phyloP scores from a whole-genome alignment of 1,139 yeast genomes.

The Yamadazyma trypodendri region DNA sequence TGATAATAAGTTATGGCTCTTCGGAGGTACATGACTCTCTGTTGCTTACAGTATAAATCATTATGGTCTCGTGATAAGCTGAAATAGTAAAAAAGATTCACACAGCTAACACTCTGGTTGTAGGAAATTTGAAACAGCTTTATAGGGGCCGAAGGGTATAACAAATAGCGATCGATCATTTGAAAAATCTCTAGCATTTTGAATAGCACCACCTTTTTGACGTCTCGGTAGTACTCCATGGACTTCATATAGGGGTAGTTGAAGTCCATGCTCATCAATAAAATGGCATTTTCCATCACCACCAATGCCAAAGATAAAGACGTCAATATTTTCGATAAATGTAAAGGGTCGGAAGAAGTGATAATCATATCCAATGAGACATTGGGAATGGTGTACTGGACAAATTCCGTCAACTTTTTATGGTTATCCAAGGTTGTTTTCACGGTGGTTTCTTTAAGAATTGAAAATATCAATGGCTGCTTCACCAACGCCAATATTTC shows the following conservation, averaged over 20 bases:
- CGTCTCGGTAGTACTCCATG: constrained; percentile 13
- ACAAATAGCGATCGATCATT: constrained; percentile 20
- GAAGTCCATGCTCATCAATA: constrained; percentile 24
- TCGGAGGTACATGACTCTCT: constrained; percentile 32
- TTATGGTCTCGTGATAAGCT: constrained; percentile 22
- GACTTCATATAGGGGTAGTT: constrained; percentile 18
- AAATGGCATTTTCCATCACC: constrained; percentile 30
- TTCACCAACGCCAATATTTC: constrained; percentile 23
- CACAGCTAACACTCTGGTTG: constrained; percentile 30
- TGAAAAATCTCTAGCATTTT: constrained; percentile 30
- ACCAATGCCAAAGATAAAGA: constrained; percentile 30
- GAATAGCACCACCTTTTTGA: constrained; percentile 18
- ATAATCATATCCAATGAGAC: constrained; percentile 18
- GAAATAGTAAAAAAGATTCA: constrained; percentile 38
- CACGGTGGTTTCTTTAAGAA: constrained; percentile 30
- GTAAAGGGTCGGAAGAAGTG: constrained; percentile 32
- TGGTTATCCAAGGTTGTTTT: constrained; percentile 27
- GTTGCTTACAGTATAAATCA: constrained; percentile 27
- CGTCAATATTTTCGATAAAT: constrained; percentile 28
- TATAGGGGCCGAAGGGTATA: constrained; percentile 13
- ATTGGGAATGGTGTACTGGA: constrained; percentile 21
- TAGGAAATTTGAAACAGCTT: constrained; percentile 33
- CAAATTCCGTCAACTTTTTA: constrained; percentile 25
- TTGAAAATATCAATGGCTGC: constrained; percentile 23
- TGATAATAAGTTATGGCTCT: constrained; percentile 39